Conservation (phyloP, 306 rosid genomes). For the Sphenostylis stenocarpa region DNA sequence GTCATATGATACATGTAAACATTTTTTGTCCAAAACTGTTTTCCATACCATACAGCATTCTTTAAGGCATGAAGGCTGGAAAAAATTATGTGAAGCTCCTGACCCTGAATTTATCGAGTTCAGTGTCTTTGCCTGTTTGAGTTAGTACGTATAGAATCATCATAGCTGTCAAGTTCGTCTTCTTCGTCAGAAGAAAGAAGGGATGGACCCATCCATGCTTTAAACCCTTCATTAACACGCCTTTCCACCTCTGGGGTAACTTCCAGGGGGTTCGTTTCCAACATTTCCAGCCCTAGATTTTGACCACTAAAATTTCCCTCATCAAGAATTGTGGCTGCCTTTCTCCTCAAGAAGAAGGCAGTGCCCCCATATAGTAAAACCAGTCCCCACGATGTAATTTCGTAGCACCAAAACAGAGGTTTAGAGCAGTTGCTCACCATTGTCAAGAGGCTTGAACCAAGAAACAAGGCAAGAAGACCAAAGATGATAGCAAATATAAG, state of each 20-base stretch:
- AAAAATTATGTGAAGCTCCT: conserved; percentile 29
- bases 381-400: conserved; percentile 77
- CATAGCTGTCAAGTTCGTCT: conserved; percentile 71
- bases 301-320: conserved; percentile 64
- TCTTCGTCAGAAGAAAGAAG: conserved; percentile 94
- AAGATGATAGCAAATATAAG: conserved; percentile 70
- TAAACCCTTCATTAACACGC: conserved; percentile 84
- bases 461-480: conserved; percentile 87
- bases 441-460: conserved; percentile 94
- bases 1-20: conserved; percentile 34
- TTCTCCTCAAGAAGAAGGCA: conserved; percentile 78
- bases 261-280: conserved; percentile 71
- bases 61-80: conserved; percentile 33
- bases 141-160: conserved; percentile 42
- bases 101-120: conserved; percentile 25
- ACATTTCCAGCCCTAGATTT: conserved; percentile 89
- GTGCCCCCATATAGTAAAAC: conserved; percentile 82
- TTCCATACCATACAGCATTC: conserved; percentile 36
- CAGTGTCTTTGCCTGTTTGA: conserved; percentile 52
- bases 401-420: conserved; percentile 96
- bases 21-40: conserved; percentile 35
- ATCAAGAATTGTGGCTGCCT: conserved; percentile 72
- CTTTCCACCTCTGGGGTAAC: conserved; percentile 92
- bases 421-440: conserved; percentile 74
- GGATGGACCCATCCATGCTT: conserved; percentile 96